phyloP scores from a whole-genome alignment of 371 early-diverging fungal species.

The Syncephalastrum monosporum region DNA sequence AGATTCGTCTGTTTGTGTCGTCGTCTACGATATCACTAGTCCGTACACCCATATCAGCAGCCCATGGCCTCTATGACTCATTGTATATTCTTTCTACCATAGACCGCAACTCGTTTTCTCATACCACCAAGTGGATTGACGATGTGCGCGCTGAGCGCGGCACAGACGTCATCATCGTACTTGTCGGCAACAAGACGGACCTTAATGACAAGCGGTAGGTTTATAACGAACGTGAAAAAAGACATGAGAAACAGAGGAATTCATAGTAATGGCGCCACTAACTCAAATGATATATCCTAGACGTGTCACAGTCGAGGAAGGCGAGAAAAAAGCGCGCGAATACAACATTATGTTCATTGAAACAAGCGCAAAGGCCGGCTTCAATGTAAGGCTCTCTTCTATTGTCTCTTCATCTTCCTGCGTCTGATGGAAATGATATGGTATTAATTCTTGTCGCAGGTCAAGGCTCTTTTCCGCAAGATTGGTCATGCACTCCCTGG shows the following conservation, averaged over 20 bases:
- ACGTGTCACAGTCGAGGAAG: constrained; percentile 93
- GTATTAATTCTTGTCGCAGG: constrained; percentile 18
- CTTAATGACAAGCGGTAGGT: constrained; percentile 84
- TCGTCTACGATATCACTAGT: constrained; percentile 97
- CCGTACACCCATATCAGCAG: constrained; percentile 19
- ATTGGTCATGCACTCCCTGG: constrained; percentile 96
- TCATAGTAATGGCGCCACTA: too few species aligned
- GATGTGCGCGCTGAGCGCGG: constrained; percentile 98
- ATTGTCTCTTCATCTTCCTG: not conserved
- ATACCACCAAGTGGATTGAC: constrained; percentile 98
- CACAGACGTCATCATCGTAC: constrained; percentile 93
- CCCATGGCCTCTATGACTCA: not conserved
- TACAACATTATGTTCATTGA: constrained; percentile 96
- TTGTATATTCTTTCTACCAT: not conserved
- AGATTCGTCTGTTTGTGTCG: constrained; percentile 97
- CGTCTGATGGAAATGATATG: not conserved
- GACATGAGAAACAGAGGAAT: too few species aligned
- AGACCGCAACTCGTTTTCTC: constrained; percentile 91
- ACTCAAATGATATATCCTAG: constrained; percentile 24
- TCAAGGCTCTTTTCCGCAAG: constrained; percentile 92
- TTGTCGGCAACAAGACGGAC: constrained; percentile 99
- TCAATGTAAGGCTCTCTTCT: constrained; percentile 63
- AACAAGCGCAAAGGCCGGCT: constrained; percentile 95
- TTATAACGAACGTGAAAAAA: not conserved
- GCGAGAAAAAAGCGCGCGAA: constrained; percentile 93